These are phyloP conservation scores for Solanum chaucha DNA, from an alignment of 257 asterid species.

Conservation along the genomic window DNA sequence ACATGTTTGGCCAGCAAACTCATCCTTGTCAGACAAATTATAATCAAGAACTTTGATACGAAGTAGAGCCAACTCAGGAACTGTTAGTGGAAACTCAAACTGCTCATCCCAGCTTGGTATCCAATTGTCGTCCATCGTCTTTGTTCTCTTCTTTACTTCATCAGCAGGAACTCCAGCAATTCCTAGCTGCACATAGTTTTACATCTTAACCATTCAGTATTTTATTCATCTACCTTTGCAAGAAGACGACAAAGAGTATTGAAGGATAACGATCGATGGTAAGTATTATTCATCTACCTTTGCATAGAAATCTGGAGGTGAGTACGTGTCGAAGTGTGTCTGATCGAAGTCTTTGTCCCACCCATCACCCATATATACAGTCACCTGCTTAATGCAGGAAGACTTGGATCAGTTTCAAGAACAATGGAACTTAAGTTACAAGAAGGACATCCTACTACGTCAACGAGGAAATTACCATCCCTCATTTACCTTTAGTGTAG, in stretches of 20 bases:
- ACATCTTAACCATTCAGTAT: background rate
- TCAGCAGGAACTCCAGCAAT: constrained; percentile 79
- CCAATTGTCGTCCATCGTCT: constrained; percentile 67
- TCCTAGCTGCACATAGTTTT: constrained; percentile 46
- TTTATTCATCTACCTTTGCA: background rate
- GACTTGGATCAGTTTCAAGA: background rate
- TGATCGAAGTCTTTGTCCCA: constrained; percentile 74
- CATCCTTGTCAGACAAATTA: constrained; percentile 80
- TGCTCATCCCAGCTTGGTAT: constrained; percentile 72
- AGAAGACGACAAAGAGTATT: background rate
- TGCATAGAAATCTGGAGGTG: constrained; percentile 93
- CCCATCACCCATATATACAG: constrained; percentile 88
- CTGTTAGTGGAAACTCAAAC: constrained; percentile 63
- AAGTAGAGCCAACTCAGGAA: constrained; percentile 76
- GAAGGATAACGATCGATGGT: background rate
- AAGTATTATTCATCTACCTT: constrained; percentile 37
- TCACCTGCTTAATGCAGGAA: constrained; percentile 44
- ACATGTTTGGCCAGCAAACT: constrained; percentile 71
- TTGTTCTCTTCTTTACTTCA: constrained; percentile 57
- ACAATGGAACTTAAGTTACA: background rate
- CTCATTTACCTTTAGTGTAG: constrained; percentile 59
- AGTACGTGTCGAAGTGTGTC: constrained; percentile 64
- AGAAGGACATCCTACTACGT: background rate
- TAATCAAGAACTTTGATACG: constrained; percentile 75
- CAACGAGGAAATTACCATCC: background rate